Base-by-base conservation (phyloP, 2,329 filamentous ascomycete species). In the Ceratocystis lukuohia region DNA sequence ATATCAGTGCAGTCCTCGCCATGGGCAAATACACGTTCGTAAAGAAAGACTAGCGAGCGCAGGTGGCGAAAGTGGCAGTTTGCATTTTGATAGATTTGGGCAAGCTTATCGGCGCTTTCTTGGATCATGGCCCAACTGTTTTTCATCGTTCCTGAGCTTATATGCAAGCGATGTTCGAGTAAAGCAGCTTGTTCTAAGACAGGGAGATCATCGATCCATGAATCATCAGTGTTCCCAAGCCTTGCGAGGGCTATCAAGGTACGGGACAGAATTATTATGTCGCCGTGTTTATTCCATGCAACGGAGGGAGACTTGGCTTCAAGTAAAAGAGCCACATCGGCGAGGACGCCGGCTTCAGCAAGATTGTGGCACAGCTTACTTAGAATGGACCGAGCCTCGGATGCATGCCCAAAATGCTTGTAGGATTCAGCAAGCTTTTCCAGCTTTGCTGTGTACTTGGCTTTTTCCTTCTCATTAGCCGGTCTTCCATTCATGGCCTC, bases 381-480 rank as follows among this genome's bases (percentile, higher is more conserved):
- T 5, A 88, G 78, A 1, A 83, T 81, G 41, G 80, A 78, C 10
- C 83, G 77, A 0, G 86, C 82, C 68, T 87, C 83, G 2, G 82
- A 80, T 20, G 76, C 75, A 59, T 82, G 78, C 3, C 82, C 82
- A 15, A 77, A 74, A 0, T 76, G 74, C 69, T 80, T 83, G 70
- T 82, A 84, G 1, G 85, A 71, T 48, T 88, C 84, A 1, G 83
- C 86, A 70, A 88, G 80, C 10, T 83, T 78, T 72, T 90, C 88
- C 48, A 89, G 76, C 71, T 90, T 91, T 65, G 79, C 79, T 0
- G 80, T 75, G 1, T 89, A 75, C 68, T 86, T 80, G 0, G 84
- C 86, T 69, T 80, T 80, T 56, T 83, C 79, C 72, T 81, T 82
- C 67, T 88, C 86, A 0, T 74, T 72, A 20, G 76, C 74, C 0